phyloP scores from a whole-genome alignment of 192 early-diverging fungal genomes.

The Cladochytrium replicatum region DNA sequence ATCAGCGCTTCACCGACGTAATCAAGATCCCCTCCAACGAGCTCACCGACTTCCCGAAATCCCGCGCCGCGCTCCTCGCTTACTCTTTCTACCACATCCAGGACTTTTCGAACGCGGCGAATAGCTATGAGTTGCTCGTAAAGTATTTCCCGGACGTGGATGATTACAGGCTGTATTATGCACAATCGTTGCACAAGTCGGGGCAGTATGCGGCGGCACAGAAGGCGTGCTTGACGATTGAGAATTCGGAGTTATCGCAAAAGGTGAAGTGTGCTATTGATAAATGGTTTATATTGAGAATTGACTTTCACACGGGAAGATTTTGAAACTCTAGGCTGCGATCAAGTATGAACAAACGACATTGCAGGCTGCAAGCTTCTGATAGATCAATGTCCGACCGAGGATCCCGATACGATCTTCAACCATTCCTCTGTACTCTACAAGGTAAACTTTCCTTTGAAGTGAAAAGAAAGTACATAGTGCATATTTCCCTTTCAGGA shows the following conservation, averaged over 20 bases:
- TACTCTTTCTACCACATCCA: conserved; percentile 48
- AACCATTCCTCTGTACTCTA: conserved; percentile 47
- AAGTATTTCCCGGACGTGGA: conserved; percentile 35
- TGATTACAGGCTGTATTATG: conserved; percentile 45
- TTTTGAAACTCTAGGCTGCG: conserved; percentile 48
- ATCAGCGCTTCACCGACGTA: conserved; percentile 37
- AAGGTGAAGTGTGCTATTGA: no score
- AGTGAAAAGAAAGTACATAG: no score
- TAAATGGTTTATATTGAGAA: no score
- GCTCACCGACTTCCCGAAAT: conserved; percentile 29
- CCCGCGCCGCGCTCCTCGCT: conserved; percentile 38
- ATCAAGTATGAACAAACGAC: conserved; percentile 53
- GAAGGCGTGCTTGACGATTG: conserved; percentile 40
- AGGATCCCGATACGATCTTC: conserved; percentile 45
- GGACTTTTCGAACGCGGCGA: conserved; percentile 35
- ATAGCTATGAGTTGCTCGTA: conserved; percentile 51
- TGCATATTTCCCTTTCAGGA: no score
- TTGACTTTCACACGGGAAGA: conserved; percentile 11
- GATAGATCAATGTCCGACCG: conserved; percentile 36
- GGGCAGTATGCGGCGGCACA: conserved; percentile 43
- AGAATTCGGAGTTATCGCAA: conserved; percentile 27
- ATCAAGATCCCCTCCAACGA: conserved; percentile 46
- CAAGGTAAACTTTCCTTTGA: no score
- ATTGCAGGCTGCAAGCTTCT: conserved; percentile 41
- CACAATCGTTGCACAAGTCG: conserved; percentile 45